phyloP scores from a whole-genome alignment of 163 green algal species.

The Scenedesmus sp. region DNA sequence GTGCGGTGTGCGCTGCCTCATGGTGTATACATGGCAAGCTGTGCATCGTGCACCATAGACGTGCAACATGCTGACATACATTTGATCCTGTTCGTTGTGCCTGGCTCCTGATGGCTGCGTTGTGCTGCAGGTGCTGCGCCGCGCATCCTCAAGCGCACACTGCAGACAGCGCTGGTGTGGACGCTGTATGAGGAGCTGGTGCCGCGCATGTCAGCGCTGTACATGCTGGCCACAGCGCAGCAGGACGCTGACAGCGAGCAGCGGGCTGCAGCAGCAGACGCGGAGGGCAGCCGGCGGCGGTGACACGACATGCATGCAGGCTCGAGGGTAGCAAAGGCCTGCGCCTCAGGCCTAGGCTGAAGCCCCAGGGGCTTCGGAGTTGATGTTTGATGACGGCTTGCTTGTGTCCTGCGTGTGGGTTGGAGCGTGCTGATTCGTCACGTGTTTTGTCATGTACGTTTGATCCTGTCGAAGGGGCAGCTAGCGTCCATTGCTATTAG shows the following conservation, averaged over 20 bases:
- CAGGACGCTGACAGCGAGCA: background rate
- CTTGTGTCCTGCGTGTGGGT: no score
- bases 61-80: background rate
- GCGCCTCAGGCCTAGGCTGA: background rate
- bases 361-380: background rate
- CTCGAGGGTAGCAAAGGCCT: no score
- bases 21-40: no score
- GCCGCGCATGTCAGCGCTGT: conserved; percentile 64
- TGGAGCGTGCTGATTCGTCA: no score
- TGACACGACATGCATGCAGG: background rate
- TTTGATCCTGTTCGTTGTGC: background rate
- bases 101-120: background rate
- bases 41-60: no score
- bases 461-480: no score
- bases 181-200: conserved; percentile 93
- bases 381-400: no score
- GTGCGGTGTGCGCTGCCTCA: no score
- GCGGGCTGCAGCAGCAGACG: background rate
- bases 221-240: conserved; percentile 14
- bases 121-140: conserved; percentile 68
- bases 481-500: no score
- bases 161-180: conserved; percentile 95
- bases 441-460: no score
- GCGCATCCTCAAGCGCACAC: conserved; percentile 85
- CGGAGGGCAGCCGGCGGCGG: background rate